phyloP scores from a whole-genome alignment of 2,329 filamentous ascomycete species.

The Plenodomus lindquistii region DNA sequence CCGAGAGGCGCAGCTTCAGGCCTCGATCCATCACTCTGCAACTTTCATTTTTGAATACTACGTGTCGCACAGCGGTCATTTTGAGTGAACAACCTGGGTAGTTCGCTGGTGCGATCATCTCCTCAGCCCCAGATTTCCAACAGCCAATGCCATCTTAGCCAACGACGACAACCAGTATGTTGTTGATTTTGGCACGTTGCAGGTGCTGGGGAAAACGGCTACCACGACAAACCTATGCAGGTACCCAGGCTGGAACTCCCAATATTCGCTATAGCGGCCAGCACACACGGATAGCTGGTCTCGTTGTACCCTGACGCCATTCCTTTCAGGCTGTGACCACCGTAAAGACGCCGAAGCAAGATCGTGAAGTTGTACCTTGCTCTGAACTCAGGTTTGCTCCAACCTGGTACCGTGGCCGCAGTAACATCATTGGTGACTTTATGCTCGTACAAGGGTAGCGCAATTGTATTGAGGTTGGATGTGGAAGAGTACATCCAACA shows the following conservation, averaged over 20 bases:
- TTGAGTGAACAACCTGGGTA: too few relatives aligned
- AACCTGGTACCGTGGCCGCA: background rate
- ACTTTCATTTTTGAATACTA: background rate
- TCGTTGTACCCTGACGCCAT: background rate
- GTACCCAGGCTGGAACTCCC: background rate
- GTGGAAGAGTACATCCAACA: background rate
- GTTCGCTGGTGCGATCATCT: too few relatives aligned
- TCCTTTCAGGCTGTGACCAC: background rate
- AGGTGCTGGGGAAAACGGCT: background rate
- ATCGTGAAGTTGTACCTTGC: background rate
- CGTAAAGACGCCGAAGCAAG: background rate
- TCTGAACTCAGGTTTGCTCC: background rate
- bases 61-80: too few relatives aligned
- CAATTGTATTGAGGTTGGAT: background rate
- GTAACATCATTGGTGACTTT: background rate
- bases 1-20: background rate
- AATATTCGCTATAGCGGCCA: background rate
- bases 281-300: background rate
- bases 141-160: too few relatives aligned
- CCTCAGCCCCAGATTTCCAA: too few relatives aligned
- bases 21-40: background rate
- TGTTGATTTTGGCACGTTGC: too few relatives aligned
- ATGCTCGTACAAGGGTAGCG: background rate
- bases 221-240: background rate
- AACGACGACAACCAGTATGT: too few relatives aligned